Evolutionary conservation across 1,284 basidiomycete genomes (phyloP).

Genomic region (Irpex sp.): DNA sequence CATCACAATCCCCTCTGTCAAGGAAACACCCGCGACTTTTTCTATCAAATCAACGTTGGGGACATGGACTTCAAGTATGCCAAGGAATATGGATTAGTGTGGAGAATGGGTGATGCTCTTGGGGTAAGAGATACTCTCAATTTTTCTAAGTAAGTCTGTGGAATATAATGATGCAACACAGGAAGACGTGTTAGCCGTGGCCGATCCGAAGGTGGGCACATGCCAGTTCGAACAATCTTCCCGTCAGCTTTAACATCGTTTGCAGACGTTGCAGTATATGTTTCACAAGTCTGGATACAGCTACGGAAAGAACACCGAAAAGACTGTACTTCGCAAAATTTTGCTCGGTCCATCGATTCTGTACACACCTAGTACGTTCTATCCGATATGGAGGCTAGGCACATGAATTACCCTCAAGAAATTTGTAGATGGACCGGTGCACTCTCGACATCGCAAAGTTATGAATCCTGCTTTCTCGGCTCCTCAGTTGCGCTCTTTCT

Average conservation of each 20-base stretch:
- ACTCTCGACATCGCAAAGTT: conserved; percentile 26
- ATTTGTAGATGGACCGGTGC: conserved; percentile 14
- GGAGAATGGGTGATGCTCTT: conserved; percentile 15
- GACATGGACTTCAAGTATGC: conserved; percentile 27
- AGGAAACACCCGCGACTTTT: conserved; percentile 12
- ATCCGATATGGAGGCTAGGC: not conserved
- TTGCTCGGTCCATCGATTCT: conserved; percentile 21
- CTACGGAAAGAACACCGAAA: conserved; percentile 17
- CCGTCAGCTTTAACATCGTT: not conserved
- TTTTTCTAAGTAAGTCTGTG: not conserved
- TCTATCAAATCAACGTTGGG: conserved; percentile 27
- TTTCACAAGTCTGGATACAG: conserved; percentile 26
- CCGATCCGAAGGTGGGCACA: conserved; percentile 19
- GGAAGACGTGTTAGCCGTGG: conserved; percentile 18
- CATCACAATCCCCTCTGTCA: not conserved
- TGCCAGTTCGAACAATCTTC: not conserved
- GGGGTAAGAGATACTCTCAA: conserved; percentile 4
- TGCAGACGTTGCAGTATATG: conserved; percentile 23
- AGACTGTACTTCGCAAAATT: not conserved
- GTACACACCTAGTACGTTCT: conserved; percentile 10
- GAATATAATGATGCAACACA: not conserved
- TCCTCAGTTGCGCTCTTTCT: conserved; percentile 18
- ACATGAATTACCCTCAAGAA: not conserved
- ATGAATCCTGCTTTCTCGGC: conserved; percentile 27
- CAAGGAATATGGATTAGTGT: conserved; percentile 29